Conservation (phyloP, 176 grass and related monocot genomes). For the Bromus sterilis region DNA sequence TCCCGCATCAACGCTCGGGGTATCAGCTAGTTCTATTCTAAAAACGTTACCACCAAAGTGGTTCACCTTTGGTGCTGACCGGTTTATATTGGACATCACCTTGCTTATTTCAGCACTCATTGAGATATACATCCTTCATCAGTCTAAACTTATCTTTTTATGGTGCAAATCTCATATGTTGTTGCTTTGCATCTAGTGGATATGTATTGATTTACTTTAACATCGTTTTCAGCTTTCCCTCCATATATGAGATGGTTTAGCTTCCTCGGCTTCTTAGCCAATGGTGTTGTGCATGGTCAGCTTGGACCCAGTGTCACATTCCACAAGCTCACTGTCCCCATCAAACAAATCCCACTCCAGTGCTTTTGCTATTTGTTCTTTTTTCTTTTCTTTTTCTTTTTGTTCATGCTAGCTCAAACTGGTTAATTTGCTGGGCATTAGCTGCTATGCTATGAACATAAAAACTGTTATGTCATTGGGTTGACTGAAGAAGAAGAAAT, state of each 20-base stretch:
- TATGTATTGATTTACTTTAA: constrained; percentile 5
- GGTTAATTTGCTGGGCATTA: no score
- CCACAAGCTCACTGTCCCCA: not conserved
- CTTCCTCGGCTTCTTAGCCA: not conserved
- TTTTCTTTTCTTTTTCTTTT: not conserved
- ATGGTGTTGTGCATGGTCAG: not conserved
- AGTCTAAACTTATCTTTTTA: not conserved
- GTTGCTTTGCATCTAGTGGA: not conserved
- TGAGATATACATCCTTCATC: not conserved
- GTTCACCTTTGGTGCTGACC: no score
- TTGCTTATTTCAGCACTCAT: no score
- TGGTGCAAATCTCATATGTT: not conserved
- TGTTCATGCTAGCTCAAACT: not conserved
- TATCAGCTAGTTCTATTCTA: no score
- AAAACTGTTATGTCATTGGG: no score
- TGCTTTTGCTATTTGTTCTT: not conserved
- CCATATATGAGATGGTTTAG: not conserved
- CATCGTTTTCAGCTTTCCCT: constrained; percentile 22
- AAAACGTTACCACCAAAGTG: no score
- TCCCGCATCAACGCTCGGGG: no score
- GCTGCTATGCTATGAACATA: no score
- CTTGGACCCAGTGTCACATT: constrained; percentile 6
- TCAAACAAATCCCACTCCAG: not conserved
- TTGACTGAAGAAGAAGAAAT: not conserved
- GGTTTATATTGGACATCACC: no score